Percentiles rank a stretch among this genome's conserved stretches.
phyloP scores from a whole-genome alignment of 2,329 filamentous ascomycete species.

The Penicillium capsulatum region DNA sequence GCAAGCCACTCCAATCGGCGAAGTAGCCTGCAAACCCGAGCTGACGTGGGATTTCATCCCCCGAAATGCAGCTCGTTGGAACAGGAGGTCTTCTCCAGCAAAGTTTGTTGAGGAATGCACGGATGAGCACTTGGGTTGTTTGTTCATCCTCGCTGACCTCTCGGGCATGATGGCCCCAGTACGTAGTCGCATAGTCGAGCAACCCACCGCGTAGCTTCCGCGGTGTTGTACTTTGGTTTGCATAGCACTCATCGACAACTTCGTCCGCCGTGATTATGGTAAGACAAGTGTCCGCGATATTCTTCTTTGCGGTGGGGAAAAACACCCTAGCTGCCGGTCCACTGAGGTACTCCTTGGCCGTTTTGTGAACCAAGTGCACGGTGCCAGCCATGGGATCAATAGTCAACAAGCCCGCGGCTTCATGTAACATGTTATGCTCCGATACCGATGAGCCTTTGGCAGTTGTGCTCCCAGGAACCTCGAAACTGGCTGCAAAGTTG shows the following conservation, averaged over 20 bases:
- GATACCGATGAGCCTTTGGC: too few relatives aligned
- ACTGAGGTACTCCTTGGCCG: slow-evolving; percentile 29
- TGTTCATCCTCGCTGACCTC: slow-evolving; percentile 29
- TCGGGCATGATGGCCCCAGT: slow-evolving; percentile 30
- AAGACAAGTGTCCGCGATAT: slow-evolving; percentile 30
- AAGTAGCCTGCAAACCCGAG: slow-evolving; percentile 27
- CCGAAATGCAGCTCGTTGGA: slow-evolving; percentile 16
- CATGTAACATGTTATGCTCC: too few relatives aligned
- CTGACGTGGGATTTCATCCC: too few relatives aligned
- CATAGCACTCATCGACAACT: slow-evolving; percentile 33
- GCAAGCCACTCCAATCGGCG: slow-evolving; percentile 28
- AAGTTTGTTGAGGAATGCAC: slow-evolving; percentile 34
- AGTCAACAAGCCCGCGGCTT: slow-evolving; percentile 25
- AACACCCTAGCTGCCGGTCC: slow-evolving; percentile 28
- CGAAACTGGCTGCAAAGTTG: too few relatives aligned
- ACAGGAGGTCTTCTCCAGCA: slow-evolving; percentile 28
- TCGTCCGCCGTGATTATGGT: slow-evolving; percentile 27
- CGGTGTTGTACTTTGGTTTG: too few relatives aligned
- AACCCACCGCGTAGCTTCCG: slow-evolving; percentile 13
- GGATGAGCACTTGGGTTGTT: slow-evolving; percentile 28
- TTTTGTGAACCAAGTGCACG: slow-evolving; percentile 29
- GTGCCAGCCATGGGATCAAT: slow-evolving; percentile 25
- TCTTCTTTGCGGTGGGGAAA: slow-evolving; percentile 26
- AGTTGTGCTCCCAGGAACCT: too few relatives aligned
- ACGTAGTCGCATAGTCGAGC: slow-evolving; percentile 25